phyloP scores from a whole-genome alignment of 306 rosid species.

The Dalbergia cochinchinensis region DNA sequence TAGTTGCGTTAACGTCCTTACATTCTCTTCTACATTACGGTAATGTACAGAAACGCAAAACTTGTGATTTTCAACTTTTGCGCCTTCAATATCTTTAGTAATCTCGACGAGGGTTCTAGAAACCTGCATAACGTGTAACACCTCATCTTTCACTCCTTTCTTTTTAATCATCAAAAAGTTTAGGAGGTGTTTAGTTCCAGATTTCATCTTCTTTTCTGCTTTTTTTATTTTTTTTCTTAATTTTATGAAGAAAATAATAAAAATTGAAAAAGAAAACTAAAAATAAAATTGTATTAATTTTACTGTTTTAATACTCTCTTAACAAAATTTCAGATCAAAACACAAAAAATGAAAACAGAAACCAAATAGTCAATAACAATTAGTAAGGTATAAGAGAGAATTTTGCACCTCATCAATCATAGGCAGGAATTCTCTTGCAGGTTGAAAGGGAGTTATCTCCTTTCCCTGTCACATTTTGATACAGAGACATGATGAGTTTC shows the following conservation, averaged over 20 bases:
- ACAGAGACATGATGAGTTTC: background rate
- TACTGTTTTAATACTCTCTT: no score
- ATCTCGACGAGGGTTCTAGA: conserved; percentile 81
- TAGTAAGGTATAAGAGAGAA: background rate
- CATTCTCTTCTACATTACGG: conserved; percentile 91
- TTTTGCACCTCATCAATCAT: conserved; percentile 79
- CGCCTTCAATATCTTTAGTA: conserved; percentile 76
- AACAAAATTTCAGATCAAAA: no score
- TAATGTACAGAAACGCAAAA: conserved; percentile 97
- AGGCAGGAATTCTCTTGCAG: conserved; percentile 85
- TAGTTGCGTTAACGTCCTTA: conserved; percentile 31
- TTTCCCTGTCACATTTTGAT: conserved; percentile 63
- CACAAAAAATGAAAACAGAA: background rate
- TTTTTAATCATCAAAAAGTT: background rate
- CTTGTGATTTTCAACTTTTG: conserved; percentile 91
- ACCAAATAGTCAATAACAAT: no score
- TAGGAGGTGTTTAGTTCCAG: no score
- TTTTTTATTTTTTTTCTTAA: no score
- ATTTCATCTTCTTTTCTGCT: no score
- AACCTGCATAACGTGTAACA: conserved; percentile 59
- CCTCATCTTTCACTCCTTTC: background rate
- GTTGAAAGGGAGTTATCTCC: conserved; percentile 86
- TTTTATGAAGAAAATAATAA: no score
- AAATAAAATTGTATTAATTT: no score
- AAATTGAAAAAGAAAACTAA: no score